Percentiles rank a stretch among this genome's conserved stretches.
Evolutionary conservation across 768 basidiomycete genomes (phyloP).

Genomic region (Rhodocollybia butyracea): DNA sequence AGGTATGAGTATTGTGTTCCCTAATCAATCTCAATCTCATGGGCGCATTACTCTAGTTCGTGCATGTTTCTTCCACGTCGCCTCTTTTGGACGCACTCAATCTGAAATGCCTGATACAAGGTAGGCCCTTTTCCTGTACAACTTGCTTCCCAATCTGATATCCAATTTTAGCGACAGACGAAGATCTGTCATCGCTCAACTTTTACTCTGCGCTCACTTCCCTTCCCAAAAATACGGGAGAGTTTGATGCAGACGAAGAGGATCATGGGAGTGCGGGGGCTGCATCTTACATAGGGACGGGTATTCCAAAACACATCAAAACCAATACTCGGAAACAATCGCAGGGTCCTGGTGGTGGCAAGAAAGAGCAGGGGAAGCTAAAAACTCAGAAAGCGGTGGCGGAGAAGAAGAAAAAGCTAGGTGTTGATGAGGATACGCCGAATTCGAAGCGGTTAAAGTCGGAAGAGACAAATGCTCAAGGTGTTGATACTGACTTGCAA

Average conservation of each 20-base stretch:
- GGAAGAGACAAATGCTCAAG: background rate
- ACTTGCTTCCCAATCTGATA: background rate
- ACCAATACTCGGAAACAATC: conserved; percentile 21
- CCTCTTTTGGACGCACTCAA: conserved; percentile 4
- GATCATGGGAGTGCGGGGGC: background rate
- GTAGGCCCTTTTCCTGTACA: background rate
- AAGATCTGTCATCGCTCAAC: background rate
- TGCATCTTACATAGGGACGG: background rate
- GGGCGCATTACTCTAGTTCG: background rate
- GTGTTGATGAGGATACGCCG: conserved; percentile 18
- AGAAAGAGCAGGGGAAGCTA: conserved; percentile 44
- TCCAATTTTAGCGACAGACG: background rate
- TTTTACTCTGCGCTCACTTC: background rate
- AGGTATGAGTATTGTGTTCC: conserved; percentile 6
- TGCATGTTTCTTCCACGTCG: conserved; percentile 3
- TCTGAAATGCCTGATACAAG: conserved; percentile 1
- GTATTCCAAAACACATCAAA: conserved; percentile 10
- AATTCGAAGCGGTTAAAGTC: background rate
- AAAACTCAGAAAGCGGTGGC: conserved; percentile 49
- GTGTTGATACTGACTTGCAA: background rate
- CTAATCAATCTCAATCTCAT: background rate
- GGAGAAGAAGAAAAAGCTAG: conserved; percentile 24
- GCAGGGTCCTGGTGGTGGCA: conserved; percentile 22
- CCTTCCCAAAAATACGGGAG: conserved; percentile 4
- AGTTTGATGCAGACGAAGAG: background rate